A percentile compares a stretch with the other conserved stretches of the same genome.
Evolutionary conservation across 1,284 basidiomycete species (phyloP).

Genomic region (Heterobasidion irregulare): DNA sequence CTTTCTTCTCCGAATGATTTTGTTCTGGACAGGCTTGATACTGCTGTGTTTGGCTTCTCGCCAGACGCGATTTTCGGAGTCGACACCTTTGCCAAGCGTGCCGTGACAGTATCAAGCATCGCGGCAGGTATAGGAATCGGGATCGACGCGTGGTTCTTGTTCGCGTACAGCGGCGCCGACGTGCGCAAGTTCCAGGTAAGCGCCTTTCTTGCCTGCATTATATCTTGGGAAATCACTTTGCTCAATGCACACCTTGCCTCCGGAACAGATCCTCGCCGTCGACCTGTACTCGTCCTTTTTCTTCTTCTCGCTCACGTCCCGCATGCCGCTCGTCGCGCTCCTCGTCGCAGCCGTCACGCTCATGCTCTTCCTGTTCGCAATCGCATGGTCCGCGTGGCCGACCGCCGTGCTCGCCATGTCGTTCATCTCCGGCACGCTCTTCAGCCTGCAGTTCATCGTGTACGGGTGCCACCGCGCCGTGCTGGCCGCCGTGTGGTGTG

Average conservation of each 20-base stretch:
- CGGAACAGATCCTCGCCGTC: constrained; percentile 34
- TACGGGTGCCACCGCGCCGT: constrained; percentile 35
- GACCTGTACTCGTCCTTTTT: constrained; percentile 53
- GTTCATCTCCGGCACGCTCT: constrained; percentile 43
- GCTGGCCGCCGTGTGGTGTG: constrained; percentile 10
- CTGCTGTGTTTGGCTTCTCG: constrained; percentile 50
- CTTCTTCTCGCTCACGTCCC: constrained; percentile 58
- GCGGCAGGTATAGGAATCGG: constrained; percentile 54
- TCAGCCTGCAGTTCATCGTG: constrained; percentile 59
- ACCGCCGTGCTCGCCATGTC: constrained; percentile 48
- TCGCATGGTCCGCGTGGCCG: constrained; percentile 57
- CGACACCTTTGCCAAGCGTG: constrained; percentile 30
- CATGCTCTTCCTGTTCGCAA: constrained; percentile 47
- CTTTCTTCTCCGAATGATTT: neutral
- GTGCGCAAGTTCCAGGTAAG: constrained; percentile 41
- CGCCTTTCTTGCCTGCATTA: constrained; percentile 9
- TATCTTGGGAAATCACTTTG: neutral
- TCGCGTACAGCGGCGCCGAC: constrained; percentile 42
- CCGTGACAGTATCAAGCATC: constrained; percentile 47
- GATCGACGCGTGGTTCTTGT: constrained; percentile 52
- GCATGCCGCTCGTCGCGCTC: constrained; percentile 52
- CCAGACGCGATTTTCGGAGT: constrained; percentile 40
- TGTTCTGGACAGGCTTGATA: constrained; percentile 18
- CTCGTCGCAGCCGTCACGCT: constrained; percentile 43
- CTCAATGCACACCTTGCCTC: neutral